Base-by-base conservation (phyloP, 352 stramenopile genomes). In the Globisporangium solare region DNA sequence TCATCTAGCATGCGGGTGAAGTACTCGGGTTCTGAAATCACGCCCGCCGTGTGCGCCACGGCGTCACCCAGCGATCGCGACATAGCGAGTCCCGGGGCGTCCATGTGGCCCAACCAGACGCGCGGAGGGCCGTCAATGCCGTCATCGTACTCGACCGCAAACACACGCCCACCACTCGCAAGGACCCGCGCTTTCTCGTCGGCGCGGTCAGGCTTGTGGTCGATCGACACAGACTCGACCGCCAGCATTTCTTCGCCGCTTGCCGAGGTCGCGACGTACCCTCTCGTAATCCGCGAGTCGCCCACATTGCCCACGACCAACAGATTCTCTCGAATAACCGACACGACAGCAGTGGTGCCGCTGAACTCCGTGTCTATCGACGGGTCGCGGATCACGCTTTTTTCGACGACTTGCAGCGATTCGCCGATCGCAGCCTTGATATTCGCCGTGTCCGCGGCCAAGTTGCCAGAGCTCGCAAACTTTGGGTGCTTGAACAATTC, bases 121-220 rank as follows among this genome's bases (percentile, higher is more conserved):
- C 97, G 92, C 40, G 96, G 90, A 41, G 97, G 96, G 6, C 97
- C 97, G 71, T 99, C 95, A 62, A 99, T 97, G 51, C 97, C 97
- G 69, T 99, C 96, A 58, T 99, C 96, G 66, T 99, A 99, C 74
- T 99, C 91, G 22, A 99, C 94, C 1, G 94, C 92, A 76, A 99
- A 99, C 24, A 99, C 97, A 39, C 97, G 89, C 6, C 97, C 97
- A 15, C 96, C 96, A 51, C 87, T 92, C 0, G 85, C 81, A 56
- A 98, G 40, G 65, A 99, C 98, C 24, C 95, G 89, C 35, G 94
- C 88, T 68, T 98, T 98, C 70, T 99, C 96, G 51, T 87, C 82
- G 14, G 96, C 88, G 51, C 84, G 78, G 62, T 99, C 96, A 0
- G 97, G 97, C 65, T 99, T 99, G 78, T 99, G 97, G 79, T 99